These are phyloP conservation scores for Phaeosphaeriaceae sp. DNA, from an alignment of 2,329 filamentous ascomycete genomes.

Conservation along the genomic window DNA sequence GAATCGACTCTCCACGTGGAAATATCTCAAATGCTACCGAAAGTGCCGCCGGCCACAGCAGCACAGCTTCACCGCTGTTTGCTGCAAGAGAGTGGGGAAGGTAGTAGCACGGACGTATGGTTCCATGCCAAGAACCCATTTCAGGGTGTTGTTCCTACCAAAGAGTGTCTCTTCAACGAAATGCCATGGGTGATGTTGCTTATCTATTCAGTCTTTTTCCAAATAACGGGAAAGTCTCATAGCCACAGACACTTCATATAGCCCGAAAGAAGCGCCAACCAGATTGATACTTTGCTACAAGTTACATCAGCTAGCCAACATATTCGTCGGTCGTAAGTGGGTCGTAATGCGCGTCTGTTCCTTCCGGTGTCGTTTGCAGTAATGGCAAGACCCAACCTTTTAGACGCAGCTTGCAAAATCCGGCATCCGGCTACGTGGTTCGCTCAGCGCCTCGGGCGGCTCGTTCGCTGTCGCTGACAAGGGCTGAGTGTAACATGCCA, in stretches of 20 bases:
- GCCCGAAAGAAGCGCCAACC: too few relatives aligned
- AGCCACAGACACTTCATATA: too few relatives aligned
- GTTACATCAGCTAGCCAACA: not conserved
- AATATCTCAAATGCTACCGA: not conserved
- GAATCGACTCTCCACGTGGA: not conserved
- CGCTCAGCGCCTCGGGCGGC: not conserved
- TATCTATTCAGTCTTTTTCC: too few relatives aligned
- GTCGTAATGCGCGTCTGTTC: not conserved
- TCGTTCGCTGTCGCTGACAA: not conserved
- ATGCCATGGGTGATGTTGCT: too few relatives aligned
- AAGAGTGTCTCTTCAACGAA: not conserved
- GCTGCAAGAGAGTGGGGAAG: not conserved
- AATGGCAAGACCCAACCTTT: not conserved
- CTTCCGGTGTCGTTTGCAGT: not conserved
- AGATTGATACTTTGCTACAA: not conserved
- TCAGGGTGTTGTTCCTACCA: not conserved
- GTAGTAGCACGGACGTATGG: not conserved
- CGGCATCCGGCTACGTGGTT: not conserved
- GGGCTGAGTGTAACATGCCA: not conserved
- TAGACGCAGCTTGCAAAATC: not conserved
- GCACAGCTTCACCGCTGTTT: constrained; percentile 1
- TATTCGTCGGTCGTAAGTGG: not conserved
- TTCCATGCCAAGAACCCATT: not conserved
- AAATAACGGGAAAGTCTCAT: too few relatives aligned
- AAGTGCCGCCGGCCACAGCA: not conserved